Conservation (phyloP, 768 basidiomycete genomes). For the Podaxis mareebaensis region DNA sequence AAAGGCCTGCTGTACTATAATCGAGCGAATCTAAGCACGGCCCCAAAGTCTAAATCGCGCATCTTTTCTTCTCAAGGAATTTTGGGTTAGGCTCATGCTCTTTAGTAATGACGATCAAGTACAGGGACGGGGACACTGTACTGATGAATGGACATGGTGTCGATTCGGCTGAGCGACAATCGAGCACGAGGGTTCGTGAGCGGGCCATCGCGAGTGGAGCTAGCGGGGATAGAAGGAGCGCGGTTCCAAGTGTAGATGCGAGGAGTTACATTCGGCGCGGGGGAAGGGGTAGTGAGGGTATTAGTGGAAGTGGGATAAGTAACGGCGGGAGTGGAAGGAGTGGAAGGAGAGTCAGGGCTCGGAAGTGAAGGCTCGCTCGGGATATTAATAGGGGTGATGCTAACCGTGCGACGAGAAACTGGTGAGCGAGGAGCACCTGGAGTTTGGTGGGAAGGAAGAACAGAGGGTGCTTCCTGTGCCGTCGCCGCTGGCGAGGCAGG, state of each 20-base stretch:
- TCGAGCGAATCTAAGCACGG: conserved; percentile 2
- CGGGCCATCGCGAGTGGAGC: conserved; percentile 43
- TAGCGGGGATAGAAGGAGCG: conserved; percentile 30
- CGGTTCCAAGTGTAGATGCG: conserved; percentile 56
- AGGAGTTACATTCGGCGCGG: conserved; percentile 56
- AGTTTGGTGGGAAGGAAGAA: conserved; percentile 9
- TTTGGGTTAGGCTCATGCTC: conserved; percentile 15
- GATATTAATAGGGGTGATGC: conserved; percentile 37
- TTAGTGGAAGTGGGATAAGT: conserved; percentile 25
- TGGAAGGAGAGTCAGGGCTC: conserved; percentile 28
- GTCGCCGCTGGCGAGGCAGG: conserved; percentile 22
- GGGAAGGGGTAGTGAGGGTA: conserved; percentile 45
- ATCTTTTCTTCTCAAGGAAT: background rate
- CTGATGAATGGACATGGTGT: conserved; percentile 20
- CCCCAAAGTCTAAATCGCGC: background rate
- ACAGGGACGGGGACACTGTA: conserved; percentile 39
- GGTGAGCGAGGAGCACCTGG: conserved; percentile 23
- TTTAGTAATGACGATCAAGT: conserved; percentile 25
- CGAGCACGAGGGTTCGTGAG: conserved; percentile 61
- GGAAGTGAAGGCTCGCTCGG: conserved; percentile 30
- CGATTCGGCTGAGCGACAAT: conserved; percentile 58
- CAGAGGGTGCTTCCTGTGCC: conserved; percentile 11
- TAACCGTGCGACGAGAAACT: conserved; percentile 29
- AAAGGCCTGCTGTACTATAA: background rate
- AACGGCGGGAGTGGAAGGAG: conserved; percentile 28